Evolutionary conservation across 441 rosid species (phyloP), one percentile per base, ranked within the genome.

Genomic region (Melastoma candidum): DNA sequence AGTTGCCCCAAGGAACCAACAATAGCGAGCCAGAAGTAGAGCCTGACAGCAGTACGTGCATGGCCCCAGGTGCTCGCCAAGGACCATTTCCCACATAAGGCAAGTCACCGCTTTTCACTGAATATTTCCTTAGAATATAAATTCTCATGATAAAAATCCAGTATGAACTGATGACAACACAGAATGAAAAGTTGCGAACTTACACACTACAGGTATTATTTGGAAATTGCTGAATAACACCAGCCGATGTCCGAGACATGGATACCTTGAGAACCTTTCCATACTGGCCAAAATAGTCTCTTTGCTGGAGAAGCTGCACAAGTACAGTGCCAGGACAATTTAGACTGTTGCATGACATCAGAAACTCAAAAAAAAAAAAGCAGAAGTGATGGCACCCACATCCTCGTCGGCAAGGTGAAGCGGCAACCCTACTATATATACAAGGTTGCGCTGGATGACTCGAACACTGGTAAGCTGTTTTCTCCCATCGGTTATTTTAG

Each of bases 191-290:
- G 26, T 17, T 61, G 49, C 56, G 57, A 49, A 77, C 95, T 75
- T 70, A 82, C 90, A 85, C 95, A 77, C 90, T 73, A 8, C 61
- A 56, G 36, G 57, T 52, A 49, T 47, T 46, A 54, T 62, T 62
- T 44, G 66, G 66, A 56, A 62, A 62, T 36, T 55, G 66, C 60
- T 62, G 66, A 56, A 62, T 43, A 11, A 50, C 55, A 62, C 66
- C 66, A 55, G 66, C 39, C 8, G 66, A 39, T 10, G 66, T 62
- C 49, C 50, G 60, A 6, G 66, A 62, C 54, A 54, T 62, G 13
- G 66, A 62, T 26, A 62, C 60, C 26, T 62, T 62, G 9, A 55
- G 56, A 49, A 62, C 66, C 60, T 62, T 62, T 27, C 66, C 66
- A 49, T 62, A 62, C 29, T 62, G 66, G 25, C 66, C 55, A 17